Evolutionary conservation across 176 grass and related monocot genomes (phyloP).

Genomic region (Stipa capillata): DNA sequence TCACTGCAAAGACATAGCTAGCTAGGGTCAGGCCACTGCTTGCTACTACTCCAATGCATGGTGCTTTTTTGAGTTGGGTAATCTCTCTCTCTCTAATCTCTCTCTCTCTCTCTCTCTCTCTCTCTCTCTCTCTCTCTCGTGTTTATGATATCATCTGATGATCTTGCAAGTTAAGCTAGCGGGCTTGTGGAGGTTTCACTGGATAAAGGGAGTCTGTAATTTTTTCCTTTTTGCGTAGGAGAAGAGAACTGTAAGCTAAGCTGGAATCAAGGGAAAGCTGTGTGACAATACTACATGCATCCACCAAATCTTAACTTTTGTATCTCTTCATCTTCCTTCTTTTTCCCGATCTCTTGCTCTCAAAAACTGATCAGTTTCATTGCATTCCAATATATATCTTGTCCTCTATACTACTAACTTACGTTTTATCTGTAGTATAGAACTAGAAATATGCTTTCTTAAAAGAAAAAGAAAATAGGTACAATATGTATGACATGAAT

Average conservation of each 20-base stretch:
- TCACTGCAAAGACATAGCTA: slow-evolving; percentile 7
- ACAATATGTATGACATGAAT: background rate
- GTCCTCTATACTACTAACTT: too few species aligned
- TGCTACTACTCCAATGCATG: background rate
- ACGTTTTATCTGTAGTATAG: too few species aligned
- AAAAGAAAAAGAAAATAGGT: background rate
- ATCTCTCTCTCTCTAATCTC: background rate
- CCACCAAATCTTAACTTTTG: background rate
- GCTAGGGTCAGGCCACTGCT: slow-evolving; percentile 20
- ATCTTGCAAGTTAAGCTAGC: background rate
- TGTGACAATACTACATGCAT: slow-evolving; percentile 32
- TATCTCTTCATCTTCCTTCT: background rate
- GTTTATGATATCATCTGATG: slow-evolving; percentile 10
- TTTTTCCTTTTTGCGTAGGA: slow-evolving; percentile 18
- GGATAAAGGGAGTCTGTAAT: slow-evolving; percentile 3
- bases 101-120: background rate
- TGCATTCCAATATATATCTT: background rate
- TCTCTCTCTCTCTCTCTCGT: background rate
- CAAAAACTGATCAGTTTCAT: background rate
- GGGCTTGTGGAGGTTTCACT: background rate
- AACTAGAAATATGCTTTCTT: background rate
- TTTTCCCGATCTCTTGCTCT: background rate
- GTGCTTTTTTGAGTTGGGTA: slow-evolving; percentile 24
- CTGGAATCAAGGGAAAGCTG: slow-evolving; percentile 17
- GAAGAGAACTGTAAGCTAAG: slow-evolving; percentile 42